Base-by-base conservation (phyloP, 257 asterid species). In the Craterostigma plantagineum region DNA sequence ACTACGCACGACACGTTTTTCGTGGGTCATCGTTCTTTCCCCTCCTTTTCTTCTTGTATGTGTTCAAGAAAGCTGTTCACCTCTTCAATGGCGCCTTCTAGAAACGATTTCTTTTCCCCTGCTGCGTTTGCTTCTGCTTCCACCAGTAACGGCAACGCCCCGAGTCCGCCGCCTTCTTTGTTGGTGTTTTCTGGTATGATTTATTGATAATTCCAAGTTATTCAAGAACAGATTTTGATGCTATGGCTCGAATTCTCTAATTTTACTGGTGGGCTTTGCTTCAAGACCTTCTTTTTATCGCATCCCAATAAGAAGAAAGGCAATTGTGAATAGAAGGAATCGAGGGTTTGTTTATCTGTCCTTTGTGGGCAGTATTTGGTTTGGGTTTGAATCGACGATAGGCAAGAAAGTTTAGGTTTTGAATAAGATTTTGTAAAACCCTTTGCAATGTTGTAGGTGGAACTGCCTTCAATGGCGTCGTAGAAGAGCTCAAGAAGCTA, bases 401-500 rank as follows among this genome's bases (percentile, higher is more conserved):
- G 3, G 15, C 34, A 10, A 18, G 30, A 17, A 44, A 1, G 3
- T 11, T 4, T 11, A 11, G 10, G 10, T 44, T 18, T 23, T 44
- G 14, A 7, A 11, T 9, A 11, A 40, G 11, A 7, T 14, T 44
- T 3, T 23, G 4, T 7, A 42, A 55, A 16, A 46, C 27, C 34
- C 48, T 37, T n/a, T n/a, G n/a, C n/a, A n/a, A n/a, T 41, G 41
- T 39, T 61, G 61, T 76, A 87, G 97, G 97, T 59, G 97, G 97
- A 59, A 87, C 97, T 43, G 97, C 93, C 34, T 87, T 87, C 58
- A 87, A 87, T 70, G 92, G 97, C 58, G 93, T 87, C 34, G 92
- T 77, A 27, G 97, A 82, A 76, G 97, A 82, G 75, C 82, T 87
- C 51, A 76, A 79, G 77, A 71, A 68, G 51, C 66, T 87, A 58